phyloP scores from a whole-genome alignment of 805 yeast species.

The Cyberlindnera maritima region DNA sequence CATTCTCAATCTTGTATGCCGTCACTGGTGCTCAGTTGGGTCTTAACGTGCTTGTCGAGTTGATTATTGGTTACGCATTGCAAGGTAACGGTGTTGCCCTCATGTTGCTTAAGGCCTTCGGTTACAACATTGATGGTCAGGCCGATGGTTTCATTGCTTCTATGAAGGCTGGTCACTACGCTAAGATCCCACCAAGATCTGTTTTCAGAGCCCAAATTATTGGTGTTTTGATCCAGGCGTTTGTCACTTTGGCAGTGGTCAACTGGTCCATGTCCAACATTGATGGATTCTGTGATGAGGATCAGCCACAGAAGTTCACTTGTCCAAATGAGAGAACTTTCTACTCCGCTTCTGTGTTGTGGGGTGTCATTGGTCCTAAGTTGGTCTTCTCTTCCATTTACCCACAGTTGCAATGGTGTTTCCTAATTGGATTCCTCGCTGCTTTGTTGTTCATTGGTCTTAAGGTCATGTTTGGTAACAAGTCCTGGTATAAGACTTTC shows the following conservation, averaged over 20 bases:
- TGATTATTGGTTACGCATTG: slow-evolving; percentile 53
- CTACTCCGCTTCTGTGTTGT: slow-evolving; percentile 40
- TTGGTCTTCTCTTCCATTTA: slow-evolving; percentile 55
- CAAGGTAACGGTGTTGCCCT: slow-evolving; percentile 51
- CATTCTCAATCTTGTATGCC: slow-evolving; percentile 46
- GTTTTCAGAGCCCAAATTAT: slow-evolving; percentile 46
- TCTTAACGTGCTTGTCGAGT: slow-evolving; percentile 52
- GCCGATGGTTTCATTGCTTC: slow-evolving; percentile 60
- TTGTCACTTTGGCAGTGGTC: slow-evolving; percentile 31
- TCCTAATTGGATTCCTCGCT: slow-evolving; percentile 50
- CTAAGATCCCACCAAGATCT: slow-evolving; percentile 58
- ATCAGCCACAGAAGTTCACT: slow-evolving; percentile 38
- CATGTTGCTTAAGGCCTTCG: slow-evolving; percentile 48
- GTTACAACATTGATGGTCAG: slow-evolving; percentile 61
- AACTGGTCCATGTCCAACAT: slow-evolving; percentile 36
- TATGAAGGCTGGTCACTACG: slow-evolving; percentile 41
- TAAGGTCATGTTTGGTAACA: slow-evolving; percentile 24
- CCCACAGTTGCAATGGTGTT: slow-evolving; percentile 62
- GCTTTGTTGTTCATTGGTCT: slow-evolving; percentile 31
- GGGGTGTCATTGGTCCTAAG: slow-evolving; percentile 56
- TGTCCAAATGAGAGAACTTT: slow-evolving; percentile 41
- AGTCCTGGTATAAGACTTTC: slow-evolving; percentile 8
- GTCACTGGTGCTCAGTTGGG: slow-evolving; percentile 48
- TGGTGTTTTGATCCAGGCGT: slow-evolving; percentile 31
- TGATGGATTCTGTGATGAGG: slow-evolving; percentile 33